A percentile compares a stretch with the other conserved stretches of the same genome.
These are phyloP conservation scores for Dipodascus albidus DNA, from an alignment of 805 yeast species.

Conservation along the genomic window DNA sequence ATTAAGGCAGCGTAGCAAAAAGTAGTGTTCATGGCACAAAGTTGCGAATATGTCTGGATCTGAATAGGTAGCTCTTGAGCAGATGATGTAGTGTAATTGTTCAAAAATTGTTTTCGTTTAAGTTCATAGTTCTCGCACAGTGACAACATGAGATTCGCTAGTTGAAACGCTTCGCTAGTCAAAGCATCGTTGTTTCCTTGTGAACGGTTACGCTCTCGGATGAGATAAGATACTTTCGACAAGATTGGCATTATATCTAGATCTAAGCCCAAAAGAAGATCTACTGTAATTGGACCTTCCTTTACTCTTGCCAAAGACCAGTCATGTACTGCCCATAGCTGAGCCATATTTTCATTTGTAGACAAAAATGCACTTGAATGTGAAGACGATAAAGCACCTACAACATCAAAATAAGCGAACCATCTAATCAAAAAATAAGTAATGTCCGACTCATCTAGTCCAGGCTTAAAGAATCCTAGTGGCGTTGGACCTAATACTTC, in stretches of 20 bases:
- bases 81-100: neutral
- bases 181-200: conserved; percentile 10
- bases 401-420: conserved; percentile 57
- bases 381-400: conserved; percentile 48
- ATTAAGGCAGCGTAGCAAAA: conserved; percentile 44
- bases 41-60: conserved; percentile 15
- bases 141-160: conserved; percentile 24
- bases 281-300: conserved; percentile 6
- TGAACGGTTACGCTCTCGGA: conserved; percentile 22
- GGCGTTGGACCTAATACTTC: conserved; percentile 11
- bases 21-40: conserved; percentile 38
- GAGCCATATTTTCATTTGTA: conserved; percentile 23
- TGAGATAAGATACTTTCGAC: conserved; percentile 36
- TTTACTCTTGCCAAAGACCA: conserved; percentile 10
- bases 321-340: conserved; percentile 20
- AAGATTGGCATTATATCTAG: conserved; percentile 46
- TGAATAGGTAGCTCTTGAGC: conserved; percentile 15
- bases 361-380: conserved; percentile 16
- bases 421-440: conserved; percentile 50
- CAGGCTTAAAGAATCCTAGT: conserved; percentile 10
- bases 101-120: conserved; percentile 1
- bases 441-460: conserved; percentile 22
- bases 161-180: conserved; percentile 31
- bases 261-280: conserved; percentile 43
- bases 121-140: conserved; percentile 16